Percentiles rank a stretch among this genome's conserved stretches.
Conservation (phyloP, 192 early-diverging fungal species). For the Cetraspora pellucida region DNA sequence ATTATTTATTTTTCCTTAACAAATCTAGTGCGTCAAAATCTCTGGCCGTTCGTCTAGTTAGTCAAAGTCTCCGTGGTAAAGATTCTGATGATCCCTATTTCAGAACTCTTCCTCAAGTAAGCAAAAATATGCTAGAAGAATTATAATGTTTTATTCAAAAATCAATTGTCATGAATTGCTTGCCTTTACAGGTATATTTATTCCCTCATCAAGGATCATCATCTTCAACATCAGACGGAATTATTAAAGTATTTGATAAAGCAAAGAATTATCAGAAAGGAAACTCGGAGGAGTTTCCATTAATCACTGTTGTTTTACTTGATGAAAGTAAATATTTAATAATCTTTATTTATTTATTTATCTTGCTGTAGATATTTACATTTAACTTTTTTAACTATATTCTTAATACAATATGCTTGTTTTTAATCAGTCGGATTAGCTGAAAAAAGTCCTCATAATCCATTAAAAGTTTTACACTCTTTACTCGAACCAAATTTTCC, state of each 20-base stretch:
- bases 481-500: conserved; percentile 28
- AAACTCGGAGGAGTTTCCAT: conserved; percentile 10
- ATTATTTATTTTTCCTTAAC: not conserved
- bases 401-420: no score
- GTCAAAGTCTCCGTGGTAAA: conserved; percentile 31
- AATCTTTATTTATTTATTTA: not conserved
- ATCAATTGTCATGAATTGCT: no score
- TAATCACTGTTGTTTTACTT: conserved; percentile 23
- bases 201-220: conserved; percentile 32
- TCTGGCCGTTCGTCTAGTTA: conserved; percentile 25
- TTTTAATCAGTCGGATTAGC: conserved; percentile 10
- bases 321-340: not conserved
- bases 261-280: conserved; percentile 14
- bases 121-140: no score
- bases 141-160: no score
- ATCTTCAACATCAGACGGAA: conserved; percentile 30
- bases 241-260: conserved; percentile 24
- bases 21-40: conserved; percentile 17
- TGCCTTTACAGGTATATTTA: not conserved
- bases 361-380: not conserved
- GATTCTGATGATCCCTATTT: conserved; percentile 29
- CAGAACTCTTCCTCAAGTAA: conserved; percentile 21
- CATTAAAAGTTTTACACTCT: conserved; percentile 28
- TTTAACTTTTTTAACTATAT: not conserved
- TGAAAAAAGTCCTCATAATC: conserved; percentile 22